A percentile compares a stretch with the other conserved stretches of the same genome.
phyloP scores from a whole-genome alignment of 352 stramenopile species.

The Phytophthora hibernalis region DNA sequence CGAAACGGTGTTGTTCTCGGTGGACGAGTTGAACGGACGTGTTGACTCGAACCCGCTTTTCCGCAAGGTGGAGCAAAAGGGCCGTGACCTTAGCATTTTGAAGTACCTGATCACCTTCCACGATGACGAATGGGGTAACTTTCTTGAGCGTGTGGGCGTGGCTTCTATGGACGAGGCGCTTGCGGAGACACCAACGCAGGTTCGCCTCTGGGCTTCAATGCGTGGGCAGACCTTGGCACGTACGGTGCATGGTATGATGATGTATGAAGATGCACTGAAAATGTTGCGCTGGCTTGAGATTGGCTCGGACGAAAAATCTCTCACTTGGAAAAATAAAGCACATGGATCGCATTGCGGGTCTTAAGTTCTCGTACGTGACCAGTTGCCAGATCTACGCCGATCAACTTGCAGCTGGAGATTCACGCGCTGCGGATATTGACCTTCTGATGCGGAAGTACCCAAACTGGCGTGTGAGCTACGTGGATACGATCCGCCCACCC shows the following conservation, averaged over 20 bases:
- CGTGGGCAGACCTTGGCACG: conserved; percentile 86
- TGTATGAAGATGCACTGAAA: conserved; percentile 91
- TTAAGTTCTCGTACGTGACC: conserved; percentile 91
- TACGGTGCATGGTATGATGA: conserved; percentile 92
- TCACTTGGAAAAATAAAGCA: conserved; percentile 90
- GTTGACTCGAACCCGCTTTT: conserved; percentile 88
- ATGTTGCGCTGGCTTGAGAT: conserved; percentile 92
- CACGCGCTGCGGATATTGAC: conserved; percentile 95
- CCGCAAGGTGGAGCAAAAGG: conserved; percentile 85
- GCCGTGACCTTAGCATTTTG: conserved; percentile 86
- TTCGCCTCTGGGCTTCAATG: conserved; percentile 88
- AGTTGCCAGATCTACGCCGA: conserved; percentile 92
- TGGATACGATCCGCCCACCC: conserved; percentile 84
- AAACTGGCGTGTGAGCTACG: conserved; percentile 92
- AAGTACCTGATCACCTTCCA: conserved; percentile 92
- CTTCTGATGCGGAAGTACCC: conserved; percentile 97
- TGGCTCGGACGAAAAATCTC: conserved; percentile 85
- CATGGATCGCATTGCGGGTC: conserved; percentile 85
- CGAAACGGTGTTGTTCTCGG: conserved; percentile 85
- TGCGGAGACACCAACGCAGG: conserved; percentile 82
- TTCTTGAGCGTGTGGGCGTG: conserved; percentile 82
- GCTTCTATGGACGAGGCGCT: conserved; percentile 82
- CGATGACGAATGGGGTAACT: conserved; percentile 90
- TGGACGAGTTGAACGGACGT: conserved; percentile 85
- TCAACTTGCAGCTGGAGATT: conserved; percentile 74